phyloP scores from a whole-genome alignment of 2,329 filamentous ascomycete species.

The Emmonsiellopsis sp. region DNA sequence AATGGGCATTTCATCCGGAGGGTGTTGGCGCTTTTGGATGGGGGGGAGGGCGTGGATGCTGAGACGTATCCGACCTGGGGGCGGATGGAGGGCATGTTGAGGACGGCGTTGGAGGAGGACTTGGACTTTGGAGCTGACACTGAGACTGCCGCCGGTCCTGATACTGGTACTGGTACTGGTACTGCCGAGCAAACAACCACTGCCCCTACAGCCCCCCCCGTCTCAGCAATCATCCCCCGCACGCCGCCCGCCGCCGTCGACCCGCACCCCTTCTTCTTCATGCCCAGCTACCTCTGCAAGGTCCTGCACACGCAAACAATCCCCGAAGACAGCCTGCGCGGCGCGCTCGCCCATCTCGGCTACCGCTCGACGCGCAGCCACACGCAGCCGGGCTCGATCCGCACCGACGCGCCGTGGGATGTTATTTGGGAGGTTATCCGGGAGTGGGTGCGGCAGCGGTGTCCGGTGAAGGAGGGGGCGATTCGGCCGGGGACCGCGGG shows the following conservation, averaged over 20 bases:
- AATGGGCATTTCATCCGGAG: slow-evolving; percentile 71
- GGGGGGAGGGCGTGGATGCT: slow-evolving; percentile 54
- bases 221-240: slow-evolving; percentile 28
- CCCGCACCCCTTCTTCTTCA: slow-evolving; percentile 76
- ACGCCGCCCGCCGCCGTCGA: slow-evolving; percentile 58
- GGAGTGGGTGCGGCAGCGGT: slow-evolving; percentile 77
- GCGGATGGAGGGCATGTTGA: slow-evolving; percentile 84
- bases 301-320: slow-evolving; percentile 72
- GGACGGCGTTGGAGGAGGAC: slow-evolving; percentile 73
- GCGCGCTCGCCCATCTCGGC: slow-evolving; percentile 70
- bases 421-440: slow-evolving; percentile 89
- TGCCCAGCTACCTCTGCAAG: slow-evolving; percentile 63
- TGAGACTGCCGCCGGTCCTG: slow-evolving; percentile 7
- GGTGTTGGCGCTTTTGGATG: slow-evolving; percentile 63
- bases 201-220: slow-evolving; percentile 17
- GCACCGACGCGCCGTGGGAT: slow-evolving; percentile 85
- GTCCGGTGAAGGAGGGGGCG: slow-evolving; percentile 63
- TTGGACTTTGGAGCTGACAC: slow-evolving; percentile 17
- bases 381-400: slow-evolving; percentile 79
- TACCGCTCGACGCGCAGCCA: slow-evolving; percentile 81
- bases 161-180: neutral
- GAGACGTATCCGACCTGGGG: slow-evolving; percentile 68
- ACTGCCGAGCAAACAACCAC: neutral
- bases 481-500: slow-evolving; percentile 63
- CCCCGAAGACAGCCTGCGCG: slow-evolving; percentile 66